Base-by-base conservation (phyloP, 805 yeast species). In the Hermanozyma aechmeae region DNA sequence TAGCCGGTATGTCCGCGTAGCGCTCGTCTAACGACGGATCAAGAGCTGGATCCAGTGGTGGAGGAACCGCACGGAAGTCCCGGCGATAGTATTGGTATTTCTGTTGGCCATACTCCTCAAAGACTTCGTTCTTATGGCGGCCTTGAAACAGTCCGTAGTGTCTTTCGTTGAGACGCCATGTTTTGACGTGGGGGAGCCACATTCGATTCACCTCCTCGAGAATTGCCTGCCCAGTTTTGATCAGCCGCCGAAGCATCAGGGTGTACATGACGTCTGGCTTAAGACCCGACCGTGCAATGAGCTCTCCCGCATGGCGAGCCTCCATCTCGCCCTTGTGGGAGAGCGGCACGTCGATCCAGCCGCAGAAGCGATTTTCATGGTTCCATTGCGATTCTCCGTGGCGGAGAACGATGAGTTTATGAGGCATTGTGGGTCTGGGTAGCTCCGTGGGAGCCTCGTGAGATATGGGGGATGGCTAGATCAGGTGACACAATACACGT, bases 311-410 rank as follows among this genome's bases (percentile, higher is more conserved):
- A 30, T 51, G 42, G 12, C 36, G 33, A 2, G 69, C 69, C 40
- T 62, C 69, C 6, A 42, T 24, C 29, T 50, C 45, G 5, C 69
- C 69, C 31, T 56, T 57, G 5, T 39, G 46, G 17, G 58, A 47
- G 13, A 62, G 47, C 17, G 62, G 58, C n/a, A 58, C 48, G 34
- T 62, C 69, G 15, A 62, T 55, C 69, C 69, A 62, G 10, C 69
- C 69, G 30, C 68, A 58, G 39, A 62, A 62, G 37, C 51, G 56
- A 40, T 58, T 60, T 27, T 55, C 64, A 27, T 61, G 58, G 35
- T 62, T 62, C 58, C 65, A 57, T 40, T 55, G 55, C 6, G 61
- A 53, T 35, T 61, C 67, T 24, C 69, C 69, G 39, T 62, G 69
- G 37, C 69, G 60, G 23, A 62, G 54, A 4, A 62, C 57, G 12